phyloP scores from a whole-genome alignment of 2,329 filamentous ascomycete genomes.

The Neoscytalidium dimidiatum region DNA sequence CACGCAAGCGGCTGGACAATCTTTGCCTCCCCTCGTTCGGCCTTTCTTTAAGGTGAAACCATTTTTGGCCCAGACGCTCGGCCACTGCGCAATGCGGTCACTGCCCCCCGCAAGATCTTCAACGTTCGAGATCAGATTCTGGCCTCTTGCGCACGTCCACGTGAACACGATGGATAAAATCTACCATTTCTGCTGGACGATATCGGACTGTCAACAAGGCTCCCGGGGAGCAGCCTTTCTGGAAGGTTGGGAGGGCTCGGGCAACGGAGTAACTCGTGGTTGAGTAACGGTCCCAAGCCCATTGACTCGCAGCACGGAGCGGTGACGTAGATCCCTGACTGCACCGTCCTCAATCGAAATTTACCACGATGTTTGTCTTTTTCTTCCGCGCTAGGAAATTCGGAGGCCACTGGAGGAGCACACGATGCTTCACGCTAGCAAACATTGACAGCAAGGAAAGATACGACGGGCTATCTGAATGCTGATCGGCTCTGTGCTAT shows the following conservation, averaged over 20 bases:
- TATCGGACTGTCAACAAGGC: not conserved
- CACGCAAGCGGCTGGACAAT: constrained; percentile 16
- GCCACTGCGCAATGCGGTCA: constrained; percentile 15
- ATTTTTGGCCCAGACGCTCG: constrained; percentile 8
- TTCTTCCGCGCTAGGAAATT: not conserved
- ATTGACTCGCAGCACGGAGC: not conserved
- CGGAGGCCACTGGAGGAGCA: not conserved
- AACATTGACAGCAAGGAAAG: not conserved
- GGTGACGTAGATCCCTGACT: not conserved
- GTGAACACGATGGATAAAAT: not conserved
- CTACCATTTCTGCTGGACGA: not conserved
- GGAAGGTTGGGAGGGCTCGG: not conserved
- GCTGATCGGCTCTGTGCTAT: constrained; percentile 9
- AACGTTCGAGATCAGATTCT: constrained; percentile 13
- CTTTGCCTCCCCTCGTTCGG: not conserved
- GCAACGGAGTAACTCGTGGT: not conserved
- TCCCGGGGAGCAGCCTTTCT: too few species aligned
- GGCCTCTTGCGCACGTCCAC: not conserved
- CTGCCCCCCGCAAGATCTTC: constrained; percentile 16
- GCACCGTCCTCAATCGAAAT: not conserved
- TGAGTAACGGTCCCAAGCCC: not conserved
- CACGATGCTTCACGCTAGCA: not conserved
- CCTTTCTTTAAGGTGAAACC: not conserved
- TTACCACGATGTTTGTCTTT: not conserved
- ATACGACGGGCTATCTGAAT: not conserved